Base-by-base conservation (phyloP, 805 yeast genomes). In the Blastobotrys terrestris region DNA sequence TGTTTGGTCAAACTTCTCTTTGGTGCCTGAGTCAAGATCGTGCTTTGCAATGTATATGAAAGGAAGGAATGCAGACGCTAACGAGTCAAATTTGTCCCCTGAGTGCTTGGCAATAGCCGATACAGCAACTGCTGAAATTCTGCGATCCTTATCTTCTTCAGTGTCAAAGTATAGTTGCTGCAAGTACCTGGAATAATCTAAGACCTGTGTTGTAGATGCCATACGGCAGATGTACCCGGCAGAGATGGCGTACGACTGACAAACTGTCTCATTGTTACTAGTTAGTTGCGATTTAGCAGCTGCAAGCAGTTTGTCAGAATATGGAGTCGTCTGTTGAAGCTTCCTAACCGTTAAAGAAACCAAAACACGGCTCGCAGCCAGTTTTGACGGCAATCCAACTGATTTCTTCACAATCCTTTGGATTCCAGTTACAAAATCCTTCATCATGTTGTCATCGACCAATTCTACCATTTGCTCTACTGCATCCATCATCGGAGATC, bases 381-480 rank as follows among this genome's bases (percentile, higher is more conserved):
- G 89, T 62, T 92, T 89, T 0, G 97, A 88, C 0, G 98, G 97
- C 13, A 94, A 72, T 0, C 98, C 98, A 18, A 91, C 87, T 0
- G 95, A 79, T 52, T 73, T 77, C 55, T 81, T 81, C 6, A 87
- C 78, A 1, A 88, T 78, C 18, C 68, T 63, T 19, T 77, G 77
- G 26, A 89, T 69, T 40, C 70, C 72, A 1, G 70, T 72, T 2
- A 87, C 71, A 35, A 81, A 68, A 11, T 72, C 74, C 1, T 72
- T 75, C 70, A 81, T 72, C 20, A 73, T 67, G 1, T 72, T 72
- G 5, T 75, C 80, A 63, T 81, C 85, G 3, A 84, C 60, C 22
- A 79, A 62, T 46, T 79, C 84, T 54, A 91, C 68, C 55, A 91
- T 66, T 48, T 74, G 79, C 57, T 89, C 97, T 49, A 91, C 75